Conservation (phyloP, 352 stramenopile species). For the Globisporangium radiosum region DNA sequence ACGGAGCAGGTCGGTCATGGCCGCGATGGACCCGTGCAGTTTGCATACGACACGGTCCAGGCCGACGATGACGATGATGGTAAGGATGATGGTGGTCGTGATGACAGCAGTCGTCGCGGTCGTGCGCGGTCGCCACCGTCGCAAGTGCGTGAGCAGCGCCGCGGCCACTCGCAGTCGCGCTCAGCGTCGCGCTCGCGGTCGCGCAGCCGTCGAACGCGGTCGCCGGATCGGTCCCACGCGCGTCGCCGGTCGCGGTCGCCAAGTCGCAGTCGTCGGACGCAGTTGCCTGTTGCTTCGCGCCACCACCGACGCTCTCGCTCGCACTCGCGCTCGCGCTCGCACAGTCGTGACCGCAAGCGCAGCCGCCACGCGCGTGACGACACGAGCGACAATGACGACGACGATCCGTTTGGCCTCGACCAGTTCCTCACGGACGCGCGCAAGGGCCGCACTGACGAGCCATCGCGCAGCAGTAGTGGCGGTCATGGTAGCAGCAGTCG, state of each 20-base stretch:
- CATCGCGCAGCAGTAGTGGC: too few species aligned
- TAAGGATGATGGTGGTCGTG: too few species aligned
- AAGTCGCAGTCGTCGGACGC: slow-evolving; percentile 11
- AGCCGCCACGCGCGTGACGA: slow-evolving; percentile 20
- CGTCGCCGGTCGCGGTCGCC: not conserved
- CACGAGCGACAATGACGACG: slow-evolving; percentile 36
- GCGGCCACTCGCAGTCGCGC: slow-evolving; percentile 91
- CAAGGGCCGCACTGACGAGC: slow-evolving; percentile 23
- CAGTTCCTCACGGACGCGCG: slow-evolving; percentile 78
- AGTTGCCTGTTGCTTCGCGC: too few species aligned
- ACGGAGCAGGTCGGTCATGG: slow-evolving; percentile 52
- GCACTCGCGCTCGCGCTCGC: slow-evolving; percentile 29
- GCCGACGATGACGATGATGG: slow-evolving; percentile 29
- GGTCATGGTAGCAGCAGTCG: too few species aligned
- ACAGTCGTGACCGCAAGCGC: slow-evolving; percentile 39
- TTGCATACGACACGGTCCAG: slow-evolving; percentile 61
- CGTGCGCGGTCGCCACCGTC: slow-evolving; percentile 11
- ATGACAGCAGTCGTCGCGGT: not conserved
- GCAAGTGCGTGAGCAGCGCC: slow-evolving; percentile 20
- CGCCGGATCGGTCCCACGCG: slow-evolving; percentile 19
- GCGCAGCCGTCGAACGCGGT: slow-evolving; percentile 29
- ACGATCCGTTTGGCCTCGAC: slow-evolving; percentile 83
- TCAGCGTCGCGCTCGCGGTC: slow-evolving; percentile 93
- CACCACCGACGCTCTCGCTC: too few species aligned
- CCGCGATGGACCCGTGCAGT: slow-evolving; percentile 82